Evolutionary conservation across 257 asterid species (phyloP).

Genomic region (Mitragyna speciosa): DNA sequence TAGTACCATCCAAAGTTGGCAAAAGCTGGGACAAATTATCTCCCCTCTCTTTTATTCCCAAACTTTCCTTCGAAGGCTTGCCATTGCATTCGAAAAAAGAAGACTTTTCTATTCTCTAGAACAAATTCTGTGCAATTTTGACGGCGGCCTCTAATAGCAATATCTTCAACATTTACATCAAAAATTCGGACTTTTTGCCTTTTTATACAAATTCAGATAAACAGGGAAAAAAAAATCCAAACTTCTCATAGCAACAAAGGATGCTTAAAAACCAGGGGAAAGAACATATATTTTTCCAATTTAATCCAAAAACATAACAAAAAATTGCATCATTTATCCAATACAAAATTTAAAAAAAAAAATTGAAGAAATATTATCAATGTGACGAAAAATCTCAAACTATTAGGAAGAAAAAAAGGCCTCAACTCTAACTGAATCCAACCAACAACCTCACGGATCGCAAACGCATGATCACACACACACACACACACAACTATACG

Average conservation of each 20-base stretch:
- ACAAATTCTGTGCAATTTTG: too few species aligned
- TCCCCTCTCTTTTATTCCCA: neutral
- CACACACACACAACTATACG: neutral
- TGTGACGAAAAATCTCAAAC: neutral
- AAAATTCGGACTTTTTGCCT: too few species aligned
- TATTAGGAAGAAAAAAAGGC: neutral
- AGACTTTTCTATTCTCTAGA: neutral
- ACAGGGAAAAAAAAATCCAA: too few species aligned
- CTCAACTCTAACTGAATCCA: neutral
- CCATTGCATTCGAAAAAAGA: neutral
- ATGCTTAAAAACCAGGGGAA: neutral
- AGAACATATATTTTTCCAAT: neutral
- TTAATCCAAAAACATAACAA: neutral
- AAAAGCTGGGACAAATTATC: neutral
- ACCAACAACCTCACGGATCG: neutral
- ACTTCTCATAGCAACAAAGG: neutral
- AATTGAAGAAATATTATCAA: too few species aligned
- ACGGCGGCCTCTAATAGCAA: too few species aligned
- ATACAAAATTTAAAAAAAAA: neutral
- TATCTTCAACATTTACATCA: too few species aligned
- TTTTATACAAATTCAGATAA: too few species aligned
- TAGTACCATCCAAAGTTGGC: neutral
- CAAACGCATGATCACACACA: neutral
- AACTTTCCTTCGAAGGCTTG: neutral
- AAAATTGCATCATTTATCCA: neutral